Percentiles rank a stretch among this genome's conserved stretches.
These are phyloP conservation scores for Darksidea phi DNA, from an alignment of 495 filamentous ascomycete genomes.

Conservation along the genomic window DNA sequence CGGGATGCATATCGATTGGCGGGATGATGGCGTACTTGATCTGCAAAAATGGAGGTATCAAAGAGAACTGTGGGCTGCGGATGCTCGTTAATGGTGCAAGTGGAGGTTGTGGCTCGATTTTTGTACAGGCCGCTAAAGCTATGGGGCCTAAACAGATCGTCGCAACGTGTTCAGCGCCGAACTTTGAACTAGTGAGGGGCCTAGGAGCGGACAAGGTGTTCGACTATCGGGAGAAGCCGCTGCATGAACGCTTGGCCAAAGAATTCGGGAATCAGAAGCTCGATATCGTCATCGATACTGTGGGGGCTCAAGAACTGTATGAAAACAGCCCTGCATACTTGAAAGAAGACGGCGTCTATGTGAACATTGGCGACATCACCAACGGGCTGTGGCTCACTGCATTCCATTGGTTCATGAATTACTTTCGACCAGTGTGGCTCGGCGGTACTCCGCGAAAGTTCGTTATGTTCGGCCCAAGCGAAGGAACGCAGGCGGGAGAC, in stretches of 20 bases:
- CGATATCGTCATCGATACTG: conserved; percentile 41
- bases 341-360: conserved; percentile 38
- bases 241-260: conserved; percentile 35
- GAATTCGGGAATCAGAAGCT: conserved; percentile 33
- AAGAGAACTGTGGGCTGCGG: conserved; percentile 7
- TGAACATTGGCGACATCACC: conserved; percentile 38
- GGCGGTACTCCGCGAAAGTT: conserved; percentile 43
- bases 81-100: conserved; percentile 45
- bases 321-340: conserved; percentile 37
- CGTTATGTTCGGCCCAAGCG: conserved; percentile 21
- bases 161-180: conserved; percentile 44
- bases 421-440: conserved; percentile 38
- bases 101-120: conserved; percentile 45
- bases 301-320: conserved; percentile 43
- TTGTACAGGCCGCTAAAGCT: conserved; percentile 43
- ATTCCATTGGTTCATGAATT: conserved; percentile 36
- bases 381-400: conserved; percentile 29
- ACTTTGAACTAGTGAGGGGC: conserved; percentile 38
- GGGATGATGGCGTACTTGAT: conserved; percentile 40
- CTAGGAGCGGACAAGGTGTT: conserved; percentile 39
- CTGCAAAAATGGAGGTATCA: conserved; percentile 29
- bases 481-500: neutral
- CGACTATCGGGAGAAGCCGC: conserved; percentile 18
- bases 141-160: conserved; percentile 44
- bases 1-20: conserved; percentile 39